Evolutionary conservation across 1,284 basidiomycete species (phyloP).

Genomic region (Ceratobasidium sp.): DNA sequence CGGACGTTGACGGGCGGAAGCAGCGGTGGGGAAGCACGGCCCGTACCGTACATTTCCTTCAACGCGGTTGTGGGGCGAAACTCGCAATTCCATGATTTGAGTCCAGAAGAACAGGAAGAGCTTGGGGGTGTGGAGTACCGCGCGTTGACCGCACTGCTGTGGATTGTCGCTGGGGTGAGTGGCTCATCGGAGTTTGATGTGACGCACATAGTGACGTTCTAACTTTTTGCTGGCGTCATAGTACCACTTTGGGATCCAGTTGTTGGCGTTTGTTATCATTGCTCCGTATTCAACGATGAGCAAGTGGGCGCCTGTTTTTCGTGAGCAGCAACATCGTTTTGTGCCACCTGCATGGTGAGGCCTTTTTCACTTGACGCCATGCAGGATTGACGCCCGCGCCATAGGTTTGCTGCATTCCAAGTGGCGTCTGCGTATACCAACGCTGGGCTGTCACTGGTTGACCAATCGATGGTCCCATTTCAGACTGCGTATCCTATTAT

Average conservation of each 20-base stretch:
- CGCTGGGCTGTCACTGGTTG: slow-evolving; percentile 88
- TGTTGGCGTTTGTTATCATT: slow-evolving; percentile 75
- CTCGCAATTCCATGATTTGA: slow-evolving; percentile 84
- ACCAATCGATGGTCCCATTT: slow-evolving; percentile 89
- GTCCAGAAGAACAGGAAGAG: slow-evolving; percentile 87
- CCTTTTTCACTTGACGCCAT: not conserved
- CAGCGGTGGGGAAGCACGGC: slow-evolving; percentile 30
- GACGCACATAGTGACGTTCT: slow-evolving; percentile 48
- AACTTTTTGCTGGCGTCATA: slow-evolving; percentile 54
- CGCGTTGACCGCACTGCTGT: slow-evolving; percentile 82
- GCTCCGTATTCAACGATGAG: slow-evolving; percentile 76
- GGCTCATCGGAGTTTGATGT: slow-evolving; percentile 44
- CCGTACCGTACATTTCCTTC: slow-evolving; percentile 87
- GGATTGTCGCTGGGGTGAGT: slow-evolving; percentile 73
- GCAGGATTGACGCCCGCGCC: not conserved
- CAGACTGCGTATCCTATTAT: slow-evolving; percentile 87
- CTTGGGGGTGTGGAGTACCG: slow-evolving; percentile 95
- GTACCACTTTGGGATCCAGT: slow-evolving; percentile 79
- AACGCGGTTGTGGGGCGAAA: slow-evolving; percentile 84
- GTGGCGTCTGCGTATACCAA: slow-evolving; percentile 90
- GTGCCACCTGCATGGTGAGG: slow-evolving; percentile 70
- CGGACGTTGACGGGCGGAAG: slow-evolving; percentile 68
- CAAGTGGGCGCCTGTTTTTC: slow-evolving; percentile 67
- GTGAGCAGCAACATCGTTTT: slow-evolving; percentile 63
- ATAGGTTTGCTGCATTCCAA: slow-evolving; percentile 89